A percentile compares a stretch with the other conserved stretches of the same genome.
Conservation (phyloP, 176 grass and related monocot species). For the Puya raimondii region DNA sequence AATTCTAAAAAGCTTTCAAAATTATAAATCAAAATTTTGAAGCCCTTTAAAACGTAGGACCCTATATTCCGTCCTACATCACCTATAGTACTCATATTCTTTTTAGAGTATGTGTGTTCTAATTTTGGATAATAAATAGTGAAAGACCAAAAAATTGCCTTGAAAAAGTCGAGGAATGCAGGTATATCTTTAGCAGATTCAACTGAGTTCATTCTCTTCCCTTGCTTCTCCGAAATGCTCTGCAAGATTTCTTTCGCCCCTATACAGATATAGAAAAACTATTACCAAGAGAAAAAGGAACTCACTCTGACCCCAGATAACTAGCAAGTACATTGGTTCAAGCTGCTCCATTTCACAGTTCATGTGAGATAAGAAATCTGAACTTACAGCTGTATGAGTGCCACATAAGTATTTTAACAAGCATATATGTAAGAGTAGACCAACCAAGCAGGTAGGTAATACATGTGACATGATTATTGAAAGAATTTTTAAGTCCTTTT, state of each 20-base stretch:
- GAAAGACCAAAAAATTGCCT: conserved; percentile 26
- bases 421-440: neutral
- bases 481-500: neutral
- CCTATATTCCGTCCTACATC: too few relatives aligned
- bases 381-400: neutral
- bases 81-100: neutral
- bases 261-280: conserved; percentile 21
- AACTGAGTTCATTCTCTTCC: conserved; percentile 66
- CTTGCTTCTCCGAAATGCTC: conserved; percentile 95
- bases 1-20: too few relatives aligned
- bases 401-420: neutral
- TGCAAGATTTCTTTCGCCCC: conserved; percentile 81
- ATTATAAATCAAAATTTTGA: too few relatives aligned
- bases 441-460: neutral
- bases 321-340: neutral
- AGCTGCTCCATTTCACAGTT: neutral
- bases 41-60: too few relatives aligned
- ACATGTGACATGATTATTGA: neutral
- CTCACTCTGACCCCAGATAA: neutral
- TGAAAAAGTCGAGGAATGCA: conserved; percentile 80
- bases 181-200: conserved; percentile 94
- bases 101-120: conserved; percentile 1
- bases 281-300: neutral
- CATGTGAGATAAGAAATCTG: neutral
- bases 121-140: neutral